Conservation (phyloP, 2,329 filamentous ascomycete genomes). For the Diaporthe nobilis region DNA sequence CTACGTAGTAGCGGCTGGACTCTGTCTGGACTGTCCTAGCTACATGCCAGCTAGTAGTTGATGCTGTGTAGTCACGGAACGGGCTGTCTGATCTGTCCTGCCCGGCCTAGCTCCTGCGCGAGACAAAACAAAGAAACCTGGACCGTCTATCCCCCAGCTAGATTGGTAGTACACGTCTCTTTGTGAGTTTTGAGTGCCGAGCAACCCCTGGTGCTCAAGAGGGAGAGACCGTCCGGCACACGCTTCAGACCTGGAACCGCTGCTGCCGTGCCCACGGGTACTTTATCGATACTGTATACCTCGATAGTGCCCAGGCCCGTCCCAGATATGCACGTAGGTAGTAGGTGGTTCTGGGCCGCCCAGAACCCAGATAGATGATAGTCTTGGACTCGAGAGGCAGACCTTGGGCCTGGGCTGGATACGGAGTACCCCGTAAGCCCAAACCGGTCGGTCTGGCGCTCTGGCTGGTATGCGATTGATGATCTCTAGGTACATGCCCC, state of each 20-base stretch:
- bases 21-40: slow-evolving; percentile 4
- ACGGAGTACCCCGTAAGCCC: slow-evolving; percentile 24
- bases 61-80: background rate
- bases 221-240: background rate
- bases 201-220: background rate
- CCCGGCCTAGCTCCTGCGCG: background rate
- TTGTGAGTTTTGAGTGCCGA: background rate
- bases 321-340: background rate
- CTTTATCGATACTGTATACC: background rate
- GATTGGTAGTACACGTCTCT: background rate
- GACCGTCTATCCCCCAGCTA: background rate
- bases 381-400: slow-evolving; percentile 8
- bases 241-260: background rate
- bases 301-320: background rate
- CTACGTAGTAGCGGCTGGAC: background rate
- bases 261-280: background rate
- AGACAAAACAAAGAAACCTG: background rate
- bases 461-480: slow-evolving; percentile 30
- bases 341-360: background rate
- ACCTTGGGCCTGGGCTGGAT: slow-evolving; percentile 13
- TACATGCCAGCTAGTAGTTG: background rate
- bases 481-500: slow-evolving; percentile 21
- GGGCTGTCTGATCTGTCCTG: background rate
- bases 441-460: slow-evolving; percentile 19
- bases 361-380: slow-evolving; percentile 1